These are phyloP conservation scores for Daldinia sp. DNA, from an alignment of 2,329 filamentous ascomycete genomes.

Conservation along the genomic window DNA sequence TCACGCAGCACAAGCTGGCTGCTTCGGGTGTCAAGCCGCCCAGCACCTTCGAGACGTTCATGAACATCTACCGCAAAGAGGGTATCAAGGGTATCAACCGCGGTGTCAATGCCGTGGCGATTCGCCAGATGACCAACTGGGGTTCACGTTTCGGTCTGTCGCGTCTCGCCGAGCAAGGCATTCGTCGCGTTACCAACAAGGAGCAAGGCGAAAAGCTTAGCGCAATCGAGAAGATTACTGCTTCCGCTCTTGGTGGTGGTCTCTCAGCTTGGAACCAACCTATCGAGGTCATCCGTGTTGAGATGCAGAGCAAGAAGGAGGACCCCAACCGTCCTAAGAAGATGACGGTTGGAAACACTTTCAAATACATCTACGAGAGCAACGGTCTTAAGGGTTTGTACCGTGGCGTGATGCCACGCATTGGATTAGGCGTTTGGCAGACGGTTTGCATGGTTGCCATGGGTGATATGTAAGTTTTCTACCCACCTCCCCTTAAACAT, in stretches of 20 bases:
- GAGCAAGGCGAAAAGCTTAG: slow-evolving; percentile 79
- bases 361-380: slow-evolving; percentile 86
- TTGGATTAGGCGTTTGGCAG: slow-evolving; percentile 97
- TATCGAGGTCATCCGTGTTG: slow-evolving; percentile 98
- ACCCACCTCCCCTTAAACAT: background rate
- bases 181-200: slow-evolving; percentile 82
- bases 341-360: slow-evolving; percentile 90
- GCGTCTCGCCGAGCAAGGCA: slow-evolving; percentile 88
- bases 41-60: slow-evolving; percentile 94
- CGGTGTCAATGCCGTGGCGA: slow-evolving; percentile 97
- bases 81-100: slow-evolving; percentile 97
- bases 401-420: slow-evolving; percentile 91
- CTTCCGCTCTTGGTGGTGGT: slow-evolving; percentile 88
- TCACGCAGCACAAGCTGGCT: slow-evolving; percentile 96
- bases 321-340: slow-evolving; percentile 99
- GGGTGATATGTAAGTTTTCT: slow-evolving; percentile 85
- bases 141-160: slow-evolving; percentile 94
- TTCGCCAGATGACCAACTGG: slow-evolving; percentile 99
- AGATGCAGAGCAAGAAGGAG: slow-evolving; percentile 99
- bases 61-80: slow-evolving; percentile 94
- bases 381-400: slow-evolving; percentile 94
- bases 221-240: slow-evolving; percentile 86
- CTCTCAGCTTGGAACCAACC: slow-evolving; percentile 99
- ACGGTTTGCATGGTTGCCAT: slow-evolving; percentile 99
- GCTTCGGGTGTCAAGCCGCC: slow-evolving; percentile 82